A percentile compares a stretch with the other conserved stretches of the same genome.
Conservation (phyloP, 345 rosid species). For the Stellera chamaejasme region DNA sequence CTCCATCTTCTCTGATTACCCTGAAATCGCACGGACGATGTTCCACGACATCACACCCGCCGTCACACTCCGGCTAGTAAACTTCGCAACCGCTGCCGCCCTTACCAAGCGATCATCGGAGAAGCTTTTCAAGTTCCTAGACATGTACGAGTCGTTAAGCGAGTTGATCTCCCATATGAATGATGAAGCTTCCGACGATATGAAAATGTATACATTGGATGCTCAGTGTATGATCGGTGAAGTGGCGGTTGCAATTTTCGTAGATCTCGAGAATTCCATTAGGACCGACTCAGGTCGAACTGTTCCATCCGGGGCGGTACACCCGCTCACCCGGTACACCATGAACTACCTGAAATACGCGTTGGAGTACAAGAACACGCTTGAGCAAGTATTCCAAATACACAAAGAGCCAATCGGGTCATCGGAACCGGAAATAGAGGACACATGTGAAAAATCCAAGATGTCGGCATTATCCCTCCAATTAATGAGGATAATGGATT, state of each 20-base stretch:
- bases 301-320: conserved; percentile 78
- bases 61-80: conserved; percentile 43
- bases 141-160: conserved; percentile 62
- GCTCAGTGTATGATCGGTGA: conserved; percentile 50
- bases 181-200: conserved; percentile 15
- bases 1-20: conserved; percentile 28
- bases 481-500: conserved; percentile 53
- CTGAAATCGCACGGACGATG: conserved; percentile 24
- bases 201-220: conserved; percentile 27
- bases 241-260: conserved; percentile 48
- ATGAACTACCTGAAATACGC: conserved; percentile 80
- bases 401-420: conserved; percentile 18
- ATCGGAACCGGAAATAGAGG: neutral
- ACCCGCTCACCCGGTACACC: conserved; percentile 81
- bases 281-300: conserved; percentile 50
- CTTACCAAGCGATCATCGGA: conserved; percentile 58
- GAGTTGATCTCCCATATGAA: conserved; percentile 33
- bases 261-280: conserved; percentile 76
- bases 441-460: conserved; percentile 17
- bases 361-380: conserved; percentile 61
- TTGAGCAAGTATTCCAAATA: conserved; percentile 56
- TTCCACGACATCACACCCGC: conserved; percentile 39
- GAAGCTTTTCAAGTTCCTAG: conserved; percentile 74
- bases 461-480: conserved; percentile 33
- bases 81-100: conserved; percentile 55